Base-by-base conservation (phyloP, 2,329 filamentous ascomycete genomes). In the Didymellaceae sp. region DNA sequence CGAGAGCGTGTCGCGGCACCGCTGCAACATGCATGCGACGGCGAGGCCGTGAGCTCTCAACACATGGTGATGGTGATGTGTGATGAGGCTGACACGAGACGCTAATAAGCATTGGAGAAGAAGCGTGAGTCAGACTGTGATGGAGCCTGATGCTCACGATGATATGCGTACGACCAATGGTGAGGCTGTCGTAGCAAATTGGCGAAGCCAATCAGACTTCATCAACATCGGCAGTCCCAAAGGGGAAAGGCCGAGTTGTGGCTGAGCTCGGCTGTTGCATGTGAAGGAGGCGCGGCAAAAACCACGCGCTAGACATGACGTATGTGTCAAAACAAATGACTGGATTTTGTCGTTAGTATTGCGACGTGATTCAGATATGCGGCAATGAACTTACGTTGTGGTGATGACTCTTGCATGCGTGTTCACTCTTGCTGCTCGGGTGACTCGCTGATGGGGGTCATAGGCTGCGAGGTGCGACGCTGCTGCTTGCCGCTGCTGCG, bases 401-500 rank as follows among this genome's bases (percentile, higher is more conserved):
- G 47, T 18, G 26, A 40, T 30, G 33, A 34, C 31, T 21, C 13
- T 28, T 10, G 4, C 8, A 10, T 40, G 24, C 5, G 28, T 52
- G 18, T 57, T 74, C 66, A 75, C 62, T 74, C 72, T 17, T 63
- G 61, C 13, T 68, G 66, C 57, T 74, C 72, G 16, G 71, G 69
- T 6, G 69, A 71, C 65, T 76, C 74, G 9, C 71, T 63, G 50
- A 76, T 75, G 46, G 73, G 72, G 45, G 68, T 70, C 73, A 76
- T 75, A 10, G 74, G 72, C 65, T 74, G 75, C 33, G 72, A 73
- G 2, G 70, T 58, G 44, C 72, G 67, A 32, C 70, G 65, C 49
- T 67, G 65, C 49, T 67, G 65, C 67, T 75, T 76, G 34, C 66
- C 69, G 49, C 72, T 75, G 62, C 71, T 70, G 61, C 72, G 66